Percentiles rank a stretch among this genome's conserved stretches.
These are phyloP conservation scores for Ogataea ganodermae DNA, from an alignment of 805 yeast species.

Conservation along the genomic window DNA sequence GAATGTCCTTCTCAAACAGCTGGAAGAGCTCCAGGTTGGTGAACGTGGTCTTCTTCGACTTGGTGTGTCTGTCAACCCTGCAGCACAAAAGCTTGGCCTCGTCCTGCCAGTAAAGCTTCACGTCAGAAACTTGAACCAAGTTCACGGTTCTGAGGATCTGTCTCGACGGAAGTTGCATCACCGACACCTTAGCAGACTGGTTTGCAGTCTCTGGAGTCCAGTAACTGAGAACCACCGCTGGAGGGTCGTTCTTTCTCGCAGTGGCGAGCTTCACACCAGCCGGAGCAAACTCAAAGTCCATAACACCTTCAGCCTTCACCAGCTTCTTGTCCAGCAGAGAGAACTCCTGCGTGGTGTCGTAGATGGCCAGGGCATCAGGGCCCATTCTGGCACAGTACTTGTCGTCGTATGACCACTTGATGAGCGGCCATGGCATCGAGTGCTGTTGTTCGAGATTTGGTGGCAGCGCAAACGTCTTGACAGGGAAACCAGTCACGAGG, in stretches of 20 bases:
- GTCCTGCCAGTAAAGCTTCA: slow-evolving; percentile 92
- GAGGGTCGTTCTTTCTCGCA: slow-evolving; percentile 49
- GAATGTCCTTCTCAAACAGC: slow-evolving; percentile 82
- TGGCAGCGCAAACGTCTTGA: slow-evolving; percentile 88
- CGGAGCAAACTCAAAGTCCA: slow-evolving; percentile 95
- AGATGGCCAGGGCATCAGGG: slow-evolving; percentile 88
- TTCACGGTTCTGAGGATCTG: slow-evolving; percentile 86
- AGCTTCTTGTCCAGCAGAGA: slow-evolving; percentile 83
- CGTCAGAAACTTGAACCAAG: slow-evolving; percentile 90
- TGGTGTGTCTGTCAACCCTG: slow-evolving; percentile 95
- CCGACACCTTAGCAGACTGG: slow-evolving; percentile 92
- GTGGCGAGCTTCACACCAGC: slow-evolving; percentile 70
- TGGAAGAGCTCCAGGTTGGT: slow-evolving; percentile 92
- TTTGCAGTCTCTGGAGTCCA: slow-evolving; percentile 94
- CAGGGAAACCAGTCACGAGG: slow-evolving; percentile 75
- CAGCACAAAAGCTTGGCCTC: slow-evolving; percentile 83
- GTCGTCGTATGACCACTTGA: slow-evolving; percentile 94
- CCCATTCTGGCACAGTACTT: slow-evolving; percentile 93
- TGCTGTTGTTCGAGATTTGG: slow-evolving; percentile 65
- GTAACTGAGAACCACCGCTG: slow-evolving; percentile 74
- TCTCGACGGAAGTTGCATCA: slow-evolving; percentile 85
- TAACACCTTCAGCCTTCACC: slow-evolving; percentile 78
- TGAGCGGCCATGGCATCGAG: slow-evolving; percentile 90
- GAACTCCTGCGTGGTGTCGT: slow-evolving; percentile 73
- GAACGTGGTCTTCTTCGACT: slow-evolving; percentile 88